Percentiles rank a stretch among this genome's conserved stretches.
Conservation (phyloP, 306 rosid species). For the Begonia loranthoides region DNA sequence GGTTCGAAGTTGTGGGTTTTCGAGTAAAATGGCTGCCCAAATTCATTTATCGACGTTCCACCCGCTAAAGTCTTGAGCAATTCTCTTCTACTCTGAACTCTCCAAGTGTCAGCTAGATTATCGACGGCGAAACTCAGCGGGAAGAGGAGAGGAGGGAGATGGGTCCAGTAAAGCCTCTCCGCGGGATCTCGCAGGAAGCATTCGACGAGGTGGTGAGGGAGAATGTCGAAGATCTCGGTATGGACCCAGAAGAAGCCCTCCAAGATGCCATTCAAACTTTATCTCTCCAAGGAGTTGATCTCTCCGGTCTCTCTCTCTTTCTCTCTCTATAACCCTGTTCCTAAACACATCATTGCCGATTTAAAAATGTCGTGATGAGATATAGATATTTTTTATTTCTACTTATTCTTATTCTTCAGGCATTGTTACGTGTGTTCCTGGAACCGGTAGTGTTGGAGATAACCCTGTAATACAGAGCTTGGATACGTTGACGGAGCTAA, state of each 20-base stretch:
- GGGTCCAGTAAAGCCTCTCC: conserved; percentile 48
- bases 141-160: conserved; percentile 13
- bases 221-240: conserved; percentile 78
- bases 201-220: conserved; percentile 76
- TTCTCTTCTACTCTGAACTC: too few species aligned
- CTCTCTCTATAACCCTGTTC: conserved; percentile 2
- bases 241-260: conserved; percentile 89
- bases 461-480: conserved; percentile 56
- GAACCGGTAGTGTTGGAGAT: conserved; percentile 37
- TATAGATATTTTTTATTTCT: neutral
- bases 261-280: conserved; percentile 73
- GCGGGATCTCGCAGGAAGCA: conserved; percentile 81
- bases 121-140: too few species aligned
- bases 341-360: neutral
- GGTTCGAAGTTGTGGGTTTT: too few species aligned
- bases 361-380: too few species aligned
- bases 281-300: conserved; percentile 91
- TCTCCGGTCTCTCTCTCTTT: conserved; percentile 39
- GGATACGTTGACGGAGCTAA: conserved; percentile 34
- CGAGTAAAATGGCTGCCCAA: too few species aligned
- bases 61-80: too few species aligned
- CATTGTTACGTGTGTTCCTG: conserved; percentile 58
- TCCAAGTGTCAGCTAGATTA: too few species aligned
- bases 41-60: too few species aligned
- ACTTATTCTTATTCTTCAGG: conserved; percentile 20